Percentiles rank a stretch among this genome's conserved stretches.
Conservation (phyloP, 108 stramenopile genomes). For the Cyclotella atomus region DNA sequence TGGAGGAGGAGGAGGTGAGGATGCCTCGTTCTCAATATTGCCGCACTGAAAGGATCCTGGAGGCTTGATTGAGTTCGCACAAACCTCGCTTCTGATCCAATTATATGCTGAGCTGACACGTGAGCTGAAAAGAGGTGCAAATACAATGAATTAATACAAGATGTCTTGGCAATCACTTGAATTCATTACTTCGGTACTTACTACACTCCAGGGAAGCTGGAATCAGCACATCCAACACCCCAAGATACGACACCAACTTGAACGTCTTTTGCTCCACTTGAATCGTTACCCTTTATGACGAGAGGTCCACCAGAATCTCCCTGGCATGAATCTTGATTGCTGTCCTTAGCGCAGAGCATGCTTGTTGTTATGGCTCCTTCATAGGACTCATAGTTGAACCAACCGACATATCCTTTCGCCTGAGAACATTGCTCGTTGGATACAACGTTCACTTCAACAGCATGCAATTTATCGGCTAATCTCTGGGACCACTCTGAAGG, state of each 20-base stretch:
- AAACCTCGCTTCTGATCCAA: slow-evolving; percentile 34
- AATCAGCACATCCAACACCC: slow-evolving; percentile 35
- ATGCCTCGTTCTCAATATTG: too few relatives aligned
- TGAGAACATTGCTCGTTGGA: slow-evolving; percentile 31
- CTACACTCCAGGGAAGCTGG: slow-evolving; percentile 45
- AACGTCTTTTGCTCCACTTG: not conserved
- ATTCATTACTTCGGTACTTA: too few relatives aligned
- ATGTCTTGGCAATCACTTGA: too few relatives aligned
- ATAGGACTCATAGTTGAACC: slow-evolving; percentile 12
- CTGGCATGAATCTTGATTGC: slow-evolving; percentile 40
- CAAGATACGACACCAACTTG: slow-evolving; percentile 39
- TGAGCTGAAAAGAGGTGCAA: too few relatives aligned
- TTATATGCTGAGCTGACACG: slow-evolving; percentile 32
- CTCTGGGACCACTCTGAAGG: not conserved
- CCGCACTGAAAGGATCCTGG: slow-evolving; percentile 20
- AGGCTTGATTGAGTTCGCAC: slow-evolving; percentile 10
- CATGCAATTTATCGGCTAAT: slow-evolving; percentile 18
- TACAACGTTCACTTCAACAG: slow-evolving; percentile 46
- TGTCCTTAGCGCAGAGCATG: slow-evolving; percentile 47
- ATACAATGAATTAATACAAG: too few relatives aligned
- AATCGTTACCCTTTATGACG: slow-evolving; percentile 4
- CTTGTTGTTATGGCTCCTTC: slow-evolving; percentile 25
- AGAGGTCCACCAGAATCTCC: slow-evolving; percentile 41
- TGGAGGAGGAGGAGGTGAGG: not conserved
- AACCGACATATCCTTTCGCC: slow-evolving; percentile 16